Conservation (phyloP, 192 early-diverging fungal species). For the Linnemannia zychae region DNA sequence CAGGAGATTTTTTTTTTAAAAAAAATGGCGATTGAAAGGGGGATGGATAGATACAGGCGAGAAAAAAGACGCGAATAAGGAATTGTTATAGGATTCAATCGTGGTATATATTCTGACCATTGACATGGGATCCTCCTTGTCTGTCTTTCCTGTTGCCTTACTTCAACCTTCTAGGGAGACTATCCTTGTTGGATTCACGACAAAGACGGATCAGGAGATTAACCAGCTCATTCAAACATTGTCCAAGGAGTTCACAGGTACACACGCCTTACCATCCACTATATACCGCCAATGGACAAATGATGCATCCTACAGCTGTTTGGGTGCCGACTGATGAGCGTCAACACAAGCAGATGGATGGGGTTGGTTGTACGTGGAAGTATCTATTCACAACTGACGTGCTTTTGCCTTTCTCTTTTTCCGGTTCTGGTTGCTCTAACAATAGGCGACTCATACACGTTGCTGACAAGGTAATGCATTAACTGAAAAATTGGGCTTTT, state of each 20-base stretch:
- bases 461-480: constrained; percentile 44
- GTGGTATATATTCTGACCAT: not conserved
- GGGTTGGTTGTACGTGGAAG: not conserved
- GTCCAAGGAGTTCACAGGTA: constrained; percentile 56
- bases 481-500: not conserved
- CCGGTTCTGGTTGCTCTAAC: constrained; percentile 11
- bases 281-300: not conserved
- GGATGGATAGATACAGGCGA: not conserved
- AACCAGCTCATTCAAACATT: constrained; percentile 47
- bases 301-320: not conserved
- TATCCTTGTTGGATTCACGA: constrained; percentile 47
- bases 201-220: constrained; percentile 47
- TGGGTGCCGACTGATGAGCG: too few species aligned
- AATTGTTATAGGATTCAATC: not conserved
- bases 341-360: not conserved
- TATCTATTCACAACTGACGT: not conserved
- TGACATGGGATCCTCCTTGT: not conserved
- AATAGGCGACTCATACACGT: constrained; percentile 49
- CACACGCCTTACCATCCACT: not conserved
- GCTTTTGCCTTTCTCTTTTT: not conserved
- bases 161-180: constrained; percentile 26
- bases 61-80: not conserved
- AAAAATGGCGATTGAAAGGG: too few species aligned
- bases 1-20: not conserved
- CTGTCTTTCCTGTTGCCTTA: not conserved